Evolutionary conservation across 352 stramenopile genomes (phyloP), one percentile per base, ranked within the genome.

Genomic region (Paralagenidium karlingii): DNA sequence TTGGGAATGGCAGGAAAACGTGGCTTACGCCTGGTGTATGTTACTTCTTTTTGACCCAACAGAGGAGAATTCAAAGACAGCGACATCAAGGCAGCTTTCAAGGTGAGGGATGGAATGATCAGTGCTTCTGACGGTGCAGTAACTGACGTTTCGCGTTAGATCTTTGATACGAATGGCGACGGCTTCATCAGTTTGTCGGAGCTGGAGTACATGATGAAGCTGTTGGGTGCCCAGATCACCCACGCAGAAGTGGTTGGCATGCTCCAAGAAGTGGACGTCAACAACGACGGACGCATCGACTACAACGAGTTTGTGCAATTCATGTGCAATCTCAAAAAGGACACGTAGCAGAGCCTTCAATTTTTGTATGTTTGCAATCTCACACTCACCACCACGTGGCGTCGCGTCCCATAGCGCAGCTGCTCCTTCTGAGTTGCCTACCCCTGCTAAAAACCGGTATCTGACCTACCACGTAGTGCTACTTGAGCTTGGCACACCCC

Each of bases 241-340:
- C 26, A 44, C 4, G 52, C 59, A 7, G 68, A 84, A 34, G 59
- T 64, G 21, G 34, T 51, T 9, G 68, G 75, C 29, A 76, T 94
- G 44, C 74, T 89, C 20, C 37, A 67, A 24, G 51, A 60, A 0
- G 77, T 85, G 0, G 84, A 96, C 45, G 69, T 56, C 24, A 91
- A 94, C 47, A 56, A 68, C 38, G 82, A 93, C 34, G 75, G 79
- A 24, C 68, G 75, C 19, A 92, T 96, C 39, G 86, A 89, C 43
- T 93, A 82, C 45, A 33, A 74, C 0, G 84, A 96, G 46, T 96
- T 96, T 16, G 34, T 28, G 3, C 15, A 33, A 4, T 26, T 50
- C 7, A 51, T 51, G 44, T 33, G 16, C 28, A 12, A 33, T 6
- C 16, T 33, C 5, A 15, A 15, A 2, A n/a, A n/a, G n/a, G n/a